phyloP scores from a whole-genome alignment of 805 yeast species.

The Henningerozyma blattae region DNA sequence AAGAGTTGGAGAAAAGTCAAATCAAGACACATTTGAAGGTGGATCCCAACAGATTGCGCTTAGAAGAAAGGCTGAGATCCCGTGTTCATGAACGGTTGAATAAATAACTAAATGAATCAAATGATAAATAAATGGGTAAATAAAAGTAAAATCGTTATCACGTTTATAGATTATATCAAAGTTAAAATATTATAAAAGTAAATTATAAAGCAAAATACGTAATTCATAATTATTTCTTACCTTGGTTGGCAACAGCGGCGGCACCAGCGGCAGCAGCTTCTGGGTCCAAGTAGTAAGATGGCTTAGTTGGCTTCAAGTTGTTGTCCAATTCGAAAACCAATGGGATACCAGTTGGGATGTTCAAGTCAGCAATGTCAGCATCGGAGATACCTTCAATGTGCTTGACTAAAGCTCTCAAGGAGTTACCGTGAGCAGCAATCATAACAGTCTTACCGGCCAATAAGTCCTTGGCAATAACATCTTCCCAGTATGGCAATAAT shows the following conservation, averaged over 20 bases:
- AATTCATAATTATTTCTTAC: conserved; percentile 35
- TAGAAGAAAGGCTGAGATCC: conserved; percentile 16
- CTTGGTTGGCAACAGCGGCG: conserved; percentile 97
- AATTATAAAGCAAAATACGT: neutral
- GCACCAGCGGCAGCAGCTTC: conserved; percentile 99
- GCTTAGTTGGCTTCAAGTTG: conserved; percentile 77
- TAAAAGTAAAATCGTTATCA: conserved; percentile 1
- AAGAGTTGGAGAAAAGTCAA: neutral
- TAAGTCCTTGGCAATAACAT: conserved; percentile 74
- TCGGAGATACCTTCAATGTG: conserved; percentile 90
- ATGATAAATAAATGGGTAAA: neutral
- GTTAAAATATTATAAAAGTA: neutral
- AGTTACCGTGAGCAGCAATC: conserved; percentile 97
- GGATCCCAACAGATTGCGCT: conserved; percentile 16
- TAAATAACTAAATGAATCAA: neutral
- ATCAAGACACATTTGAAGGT: neutral
- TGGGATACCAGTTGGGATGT: conserved; percentile 98
- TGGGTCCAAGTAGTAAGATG: conserved; percentile 94
- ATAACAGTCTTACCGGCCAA: conserved; percentile 81
- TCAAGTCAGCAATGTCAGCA: conserved; percentile 82
- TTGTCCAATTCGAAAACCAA: conserved; percentile 91
- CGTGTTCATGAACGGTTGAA: conserved; percentile 10
- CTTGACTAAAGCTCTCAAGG: conserved; percentile 91
- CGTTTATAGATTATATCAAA: conserved; percentile 1
- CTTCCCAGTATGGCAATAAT: conserved; percentile 94